Evolutionary conservation across 192 early-diverging fungal genomes (phyloP), one percentile per base, ranked within the genome.

Genomic region (Phycomyces blakesleeanus): DNA sequence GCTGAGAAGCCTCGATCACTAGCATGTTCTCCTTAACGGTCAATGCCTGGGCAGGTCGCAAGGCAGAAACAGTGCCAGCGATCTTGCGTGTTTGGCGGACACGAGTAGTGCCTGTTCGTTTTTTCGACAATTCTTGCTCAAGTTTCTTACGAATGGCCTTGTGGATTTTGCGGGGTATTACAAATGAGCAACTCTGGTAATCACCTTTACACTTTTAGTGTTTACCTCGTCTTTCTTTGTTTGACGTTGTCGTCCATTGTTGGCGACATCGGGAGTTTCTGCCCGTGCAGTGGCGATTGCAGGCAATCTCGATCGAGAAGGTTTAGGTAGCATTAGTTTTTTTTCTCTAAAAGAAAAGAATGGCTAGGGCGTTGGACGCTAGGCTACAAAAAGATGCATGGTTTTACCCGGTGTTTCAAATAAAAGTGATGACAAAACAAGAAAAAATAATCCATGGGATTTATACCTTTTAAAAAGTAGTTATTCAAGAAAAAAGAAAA

Each of bases 61-160:
- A 81, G 3, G 89, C 84, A 3, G 89, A 85, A 21, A 83, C 81
- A 25, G 81, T 83, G n/a, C 81, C 81, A 34, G 75, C 66, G 1
- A 68, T 57, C 39, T 66, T 75, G 10, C 75, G 68, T 21, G 71
- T 67, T 4, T 67, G 69, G 51, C 73, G 71, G 10, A 65, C 61
- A 26, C 72, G 41, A 38, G 65, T 72, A 8, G 72, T 70, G 55
- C 61, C 66, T 68, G 60, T 52, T 26, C 55, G 73, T 68, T 78
- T 86, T 55, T 82, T 84, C 63, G 69, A 81, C 12, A 91, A 75
- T 51, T 91, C 89, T 39, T 83, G 81, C 57, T 87, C 89, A 4
- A 87, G 79, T 75, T 87, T 91, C 73, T 91, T 88, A 59, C 89
- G 83, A 59, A 91, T 89, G 55, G 83, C 83, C 82, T 86, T 75